Conservation (phyloP, 2,329 filamentous ascomycete genomes). For the Aspergillus quadrilineatus region DNA sequence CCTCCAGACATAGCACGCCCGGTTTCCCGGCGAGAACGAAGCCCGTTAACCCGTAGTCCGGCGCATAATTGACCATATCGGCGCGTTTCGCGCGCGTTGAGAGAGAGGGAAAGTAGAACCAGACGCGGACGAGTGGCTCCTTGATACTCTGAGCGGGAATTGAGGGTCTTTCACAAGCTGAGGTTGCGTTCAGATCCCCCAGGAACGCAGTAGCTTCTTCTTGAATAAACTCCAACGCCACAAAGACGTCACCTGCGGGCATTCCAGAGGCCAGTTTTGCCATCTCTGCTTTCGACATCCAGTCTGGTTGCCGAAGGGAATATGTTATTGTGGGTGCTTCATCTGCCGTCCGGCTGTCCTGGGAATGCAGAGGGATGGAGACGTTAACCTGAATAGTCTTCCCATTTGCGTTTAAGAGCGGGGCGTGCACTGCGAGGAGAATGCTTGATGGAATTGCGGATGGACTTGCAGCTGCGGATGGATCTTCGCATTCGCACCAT, state of each 20-base stretch:
- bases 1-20: slow-evolving; percentile 41
- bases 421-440: slow-evolving; percentile 25
- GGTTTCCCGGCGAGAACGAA: slow-evolving; percentile 63
- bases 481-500: slow-evolving; percentile 25
- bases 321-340: slow-evolving; percentile 27
- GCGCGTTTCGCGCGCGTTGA: slow-evolving; percentile 59
- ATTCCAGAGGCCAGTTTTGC: slow-evolving; percentile 41
- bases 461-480: slow-evolving; percentile 1
- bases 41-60: slow-evolving; percentile 55
- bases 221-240: slow-evolving; percentile 48
- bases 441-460: slow-evolving; percentile 24
- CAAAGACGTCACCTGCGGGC: slow-evolving; percentile 47
- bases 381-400: slow-evolving; percentile 31
- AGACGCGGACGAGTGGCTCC: slow-evolving; percentile 51
- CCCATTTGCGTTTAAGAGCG: slow-evolving; percentile 20
- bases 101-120: slow-evolving; percentile 65
- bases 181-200: slow-evolving; percentile 16
- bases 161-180: not conserved
- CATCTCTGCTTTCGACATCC: slow-evolving; percentile 54
- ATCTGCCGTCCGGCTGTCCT: slow-evolving; percentile 10
- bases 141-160: not conserved
- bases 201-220: slow-evolving; percentile 37
- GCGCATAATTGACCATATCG: slow-evolving; percentile 57
- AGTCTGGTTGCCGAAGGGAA: slow-evolving; percentile 50
- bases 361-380: slow-evolving; percentile 26